These are phyloP conservation scores for Crithidia expoeki DNA, from an alignment of 208 protist species.

Conservation along the genomic window DNA sequence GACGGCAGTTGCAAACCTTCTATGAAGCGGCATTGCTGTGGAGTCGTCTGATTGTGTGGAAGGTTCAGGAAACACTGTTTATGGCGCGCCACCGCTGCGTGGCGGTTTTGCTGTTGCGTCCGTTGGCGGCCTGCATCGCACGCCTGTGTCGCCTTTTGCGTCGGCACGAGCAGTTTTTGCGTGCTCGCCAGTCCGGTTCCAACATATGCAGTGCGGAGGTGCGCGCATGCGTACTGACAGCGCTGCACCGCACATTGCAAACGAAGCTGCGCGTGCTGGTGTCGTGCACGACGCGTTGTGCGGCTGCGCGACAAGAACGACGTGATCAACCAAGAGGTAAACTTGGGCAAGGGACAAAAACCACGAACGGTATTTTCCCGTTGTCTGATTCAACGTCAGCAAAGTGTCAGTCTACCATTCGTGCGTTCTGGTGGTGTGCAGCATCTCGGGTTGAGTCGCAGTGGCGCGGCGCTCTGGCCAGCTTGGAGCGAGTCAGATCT, in stretches of 20 bases:
- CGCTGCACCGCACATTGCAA: slow-evolving; percentile 53
- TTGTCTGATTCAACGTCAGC: not conserved
- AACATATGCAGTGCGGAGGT: slow-evolving; percentile 43
- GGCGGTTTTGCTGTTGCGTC: slow-evolving; percentile 37
- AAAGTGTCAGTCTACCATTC: not conserved
- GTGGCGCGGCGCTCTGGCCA: slow-evolving; percentile 20
- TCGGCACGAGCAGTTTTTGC: slow-evolving; percentile 32
- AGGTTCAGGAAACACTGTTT: slow-evolving; percentile 37
- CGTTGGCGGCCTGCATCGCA: slow-evolving; percentile 33
- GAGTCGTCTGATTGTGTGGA: slow-evolving; percentile 47
- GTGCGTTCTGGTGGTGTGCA: slow-evolving; percentile 34
- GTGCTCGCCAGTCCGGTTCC: slow-evolving; percentile 44
- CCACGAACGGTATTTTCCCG: not conserved
- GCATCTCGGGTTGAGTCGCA: slow-evolving; percentile 24
- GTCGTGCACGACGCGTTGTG: slow-evolving; percentile 2
- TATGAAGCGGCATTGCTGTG: slow-evolving; percentile 65
- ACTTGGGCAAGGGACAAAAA: too few relatives aligned
- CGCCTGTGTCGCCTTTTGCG: slow-evolving; percentile 38
- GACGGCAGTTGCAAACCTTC: slow-evolving; percentile 66
- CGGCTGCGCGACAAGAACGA: not conserved
- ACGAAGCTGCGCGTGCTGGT: slow-evolving; percentile 34
- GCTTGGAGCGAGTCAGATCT: not conserved
- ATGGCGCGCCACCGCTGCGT: slow-evolving; percentile 14
- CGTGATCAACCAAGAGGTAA: not conserved
- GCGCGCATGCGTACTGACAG: slow-evolving; percentile 48